Base-by-base conservation (phyloP, 179 eudicot genomes). In the Beta corolliflora region DNA sequence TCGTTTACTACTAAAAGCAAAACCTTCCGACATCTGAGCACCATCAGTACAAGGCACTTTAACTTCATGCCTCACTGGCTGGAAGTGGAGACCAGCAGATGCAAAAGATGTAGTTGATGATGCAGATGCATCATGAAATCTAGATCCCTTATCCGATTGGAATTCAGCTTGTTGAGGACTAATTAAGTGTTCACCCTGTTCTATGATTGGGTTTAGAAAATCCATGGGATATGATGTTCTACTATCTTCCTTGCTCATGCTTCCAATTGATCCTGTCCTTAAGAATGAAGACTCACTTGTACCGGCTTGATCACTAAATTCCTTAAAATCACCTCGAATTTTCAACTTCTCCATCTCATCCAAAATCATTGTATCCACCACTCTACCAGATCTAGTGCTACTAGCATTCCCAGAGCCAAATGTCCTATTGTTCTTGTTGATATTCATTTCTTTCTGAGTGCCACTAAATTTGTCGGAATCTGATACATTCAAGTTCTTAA, bases 401-500 rank as follows among this genome's bases (percentile, higher is more conserved):
- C n/a, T n/a, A 52, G 44, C 65, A 69, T 73, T 46, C 77, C 73
- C 66, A 53, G 79, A 45, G 50, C 46, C 61, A 74, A 71, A 70
- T 25, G 48, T 60, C 36, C 1, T 67, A 5, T 56, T 41, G 25
- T 75, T 77, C 56, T 61, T 54, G 74, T 61, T 65, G 18, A 60
- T 69, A 80, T 79, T 82, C 48, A 50, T 70, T 23, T 76, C 81
- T 61, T 82, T 79, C 69, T 54, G 71, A 61, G 23, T 77, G 71
- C 7, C 78, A 64, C 64, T 52, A 80, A 65, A 63, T 56, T 63
- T 64, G 31, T 18, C 78, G 41, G 83, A 16, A 73, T 88, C 91
- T 65, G 82, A 80, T 14, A 91, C 80, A 11, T 88, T 90, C 84
- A 92, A 74, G 81, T 85, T 81, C 79, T 84, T 86, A 81, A 85